Evolutionary conservation across 345 rosid species (phyloP).

Genomic region (Pelargonium nanum): DNA sequence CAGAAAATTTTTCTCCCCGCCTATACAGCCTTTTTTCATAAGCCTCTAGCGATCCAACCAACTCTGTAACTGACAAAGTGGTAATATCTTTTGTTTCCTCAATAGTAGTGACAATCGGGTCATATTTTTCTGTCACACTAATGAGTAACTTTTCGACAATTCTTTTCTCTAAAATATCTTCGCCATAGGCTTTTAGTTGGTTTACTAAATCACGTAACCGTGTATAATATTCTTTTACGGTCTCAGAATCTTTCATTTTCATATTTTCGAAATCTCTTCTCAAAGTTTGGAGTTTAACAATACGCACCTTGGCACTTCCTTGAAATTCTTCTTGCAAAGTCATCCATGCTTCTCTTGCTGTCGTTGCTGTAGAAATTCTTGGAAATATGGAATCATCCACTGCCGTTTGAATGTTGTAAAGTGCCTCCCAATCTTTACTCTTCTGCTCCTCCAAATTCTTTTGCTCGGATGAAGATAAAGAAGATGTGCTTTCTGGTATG

Average conservation of each 20-base stretch:
- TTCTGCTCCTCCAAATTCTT: too few relatives aligned
- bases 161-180: background rate
- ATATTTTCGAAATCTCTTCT: background rate
- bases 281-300: background rate
- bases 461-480: too few relatives aligned
- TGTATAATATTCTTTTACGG: background rate
- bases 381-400: too few relatives aligned
- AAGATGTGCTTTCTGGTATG: too few relatives aligned
- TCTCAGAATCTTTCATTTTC: background rate
- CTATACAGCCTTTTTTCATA: background rate
- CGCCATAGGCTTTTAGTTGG: background rate
- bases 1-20: too few relatives aligned
- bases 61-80: background rate
- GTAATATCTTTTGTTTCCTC: background rate
- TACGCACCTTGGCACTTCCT: background rate
- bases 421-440: too few relatives aligned
- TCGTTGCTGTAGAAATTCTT: too few relatives aligned
- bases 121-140: background rate
- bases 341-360: slow-evolving; percentile 8
- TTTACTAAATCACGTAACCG: background rate
- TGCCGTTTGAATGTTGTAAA: too few relatives aligned
- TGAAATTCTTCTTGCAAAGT: background rate
- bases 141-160: background rate
- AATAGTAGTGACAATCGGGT: background rate
- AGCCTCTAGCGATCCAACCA: background rate